Base-by-base conservation (phyloP, 139 green algal species). In the Coelastrella sp. region DNA sequence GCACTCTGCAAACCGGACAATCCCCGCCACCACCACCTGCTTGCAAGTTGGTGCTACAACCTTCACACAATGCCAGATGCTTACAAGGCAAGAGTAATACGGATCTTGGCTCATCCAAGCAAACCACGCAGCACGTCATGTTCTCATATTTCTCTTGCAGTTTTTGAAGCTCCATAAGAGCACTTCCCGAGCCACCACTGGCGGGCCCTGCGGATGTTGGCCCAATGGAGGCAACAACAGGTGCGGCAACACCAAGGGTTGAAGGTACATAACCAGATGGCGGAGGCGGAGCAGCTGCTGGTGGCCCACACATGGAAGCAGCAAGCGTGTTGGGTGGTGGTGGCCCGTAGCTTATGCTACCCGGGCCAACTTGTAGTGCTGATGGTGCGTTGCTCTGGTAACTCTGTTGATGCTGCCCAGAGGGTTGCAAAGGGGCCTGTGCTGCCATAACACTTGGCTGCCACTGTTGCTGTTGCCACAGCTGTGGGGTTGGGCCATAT, bases 21-120 rank as follows among this genome's bases (percentile, higher is more conserved):
- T 13, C 22, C 19, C 32, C 64, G 23, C 5, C 22, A 14, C 20
- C 8, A 65, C 59, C 23, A 58, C 22, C 22, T 23, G 57, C 5
- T 59, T 86, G 80, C 80, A 86, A 56, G 20, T 73, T 17, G 10
- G 17, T 56, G 60, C 80, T 86, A 83, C 89, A 92, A 1, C 22
- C 77, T 22, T 86, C 83, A 47, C 89, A 92, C 56, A 92, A 68
- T 5, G 88, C 89, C 54, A 92, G 22, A 81, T 92, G 89, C 22
- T 82, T 82, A 76, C 89, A 92, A 4, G 89, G 89, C 76, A 83
- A 47, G 83, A 92, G 89, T 73, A 92, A 57, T 73, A 92, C 81
- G 14, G 22, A 75, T 3, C 83, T 61, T 0, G 64, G 59, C 3
- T 59, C 19, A 2, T 92, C 89, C 89, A 92, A 79, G 74, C 89